Base-by-base conservation (phyloP, 345 rosid genomes). In the Hirschfeldia incana region DNA sequence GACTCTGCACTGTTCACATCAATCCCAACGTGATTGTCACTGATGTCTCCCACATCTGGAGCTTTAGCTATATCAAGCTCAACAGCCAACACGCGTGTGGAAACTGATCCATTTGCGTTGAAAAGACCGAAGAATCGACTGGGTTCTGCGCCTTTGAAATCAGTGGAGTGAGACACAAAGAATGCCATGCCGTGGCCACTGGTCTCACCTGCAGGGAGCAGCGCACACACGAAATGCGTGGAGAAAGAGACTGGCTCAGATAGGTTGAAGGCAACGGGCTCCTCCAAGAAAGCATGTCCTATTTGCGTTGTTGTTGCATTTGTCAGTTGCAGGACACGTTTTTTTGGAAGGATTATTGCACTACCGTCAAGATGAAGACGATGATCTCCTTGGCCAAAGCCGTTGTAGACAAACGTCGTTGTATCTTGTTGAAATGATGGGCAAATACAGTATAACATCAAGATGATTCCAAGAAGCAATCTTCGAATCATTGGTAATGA, bases 21-120 rank as follows among this genome's bases (percentile, higher is more conserved):
- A 61, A 91, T 84, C 42, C 91, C 90, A 5, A 92, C 91, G 76
- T 86, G 97, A 51, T 89, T 89, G 29, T 69, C 84, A 62, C 84
- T 27, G 16, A 79, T 82, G 60, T 89, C 93, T 0, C 46, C 5
- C 28, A 88, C 73, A 13, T 92, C 92, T 1, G 62, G 53, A 79
- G 76, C 87, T 0, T 9, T 9, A 30, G 89, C 76, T 0, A 83
- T 86, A 77, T 90, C 92, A 58, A 89, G 80, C 86, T 90, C 93
- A 8, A 90, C 78, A 1, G 90, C 89, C 49, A 90, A 32, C 34
- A 92, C 82, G 63, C 84, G 89, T 70, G 89, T 86, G 73, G 83
- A 62, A 26, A 8, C 0, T 10, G 69, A 59, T 3, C 90, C 85
- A 6, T 59, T 46, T 80, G 7, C 60, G 51, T 84, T 90, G 61